These are phyloP conservation scores for Lentinula lateritia DNA, from an alignment of 768 basidiomycete species.

Conservation along the genomic window DNA sequence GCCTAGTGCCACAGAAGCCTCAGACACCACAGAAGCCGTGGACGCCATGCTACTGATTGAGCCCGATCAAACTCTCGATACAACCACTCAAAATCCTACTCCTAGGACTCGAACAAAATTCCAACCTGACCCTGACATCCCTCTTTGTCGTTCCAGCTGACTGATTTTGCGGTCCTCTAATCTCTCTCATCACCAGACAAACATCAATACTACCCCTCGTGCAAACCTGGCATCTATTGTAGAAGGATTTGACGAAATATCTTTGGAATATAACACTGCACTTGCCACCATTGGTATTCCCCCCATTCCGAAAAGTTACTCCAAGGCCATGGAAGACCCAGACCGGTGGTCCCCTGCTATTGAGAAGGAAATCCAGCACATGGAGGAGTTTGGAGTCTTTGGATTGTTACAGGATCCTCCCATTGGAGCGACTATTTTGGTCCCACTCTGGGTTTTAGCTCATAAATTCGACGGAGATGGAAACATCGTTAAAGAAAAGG, in stretches of 20 bases:
- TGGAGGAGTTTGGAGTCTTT: not conserved
- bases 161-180: too few relatives aligned
- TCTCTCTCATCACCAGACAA: too few relatives aligned
- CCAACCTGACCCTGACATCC: too few relatives aligned
- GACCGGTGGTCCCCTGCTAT: not conserved
- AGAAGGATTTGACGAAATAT: not conserved
- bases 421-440: not conserved
- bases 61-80: too few relatives aligned
- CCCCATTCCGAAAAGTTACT: not conserved
- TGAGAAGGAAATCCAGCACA: not conserved
- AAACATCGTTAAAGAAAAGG: constrained; percentile 20
- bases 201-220: too few relatives aligned
- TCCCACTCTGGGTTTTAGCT: not conserved
- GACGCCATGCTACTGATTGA: too few relatives aligned
- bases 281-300: not conserved
- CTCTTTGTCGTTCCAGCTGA: too few relatives aligned
- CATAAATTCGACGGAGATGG: constrained; percentile 1
- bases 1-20: too few relatives aligned
- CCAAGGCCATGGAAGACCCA: not conserved
- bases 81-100: too few relatives aligned
- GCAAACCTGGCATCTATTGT: too few relatives aligned
- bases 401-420: not conserved
- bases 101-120: too few relatives aligned
- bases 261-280: not conserved
- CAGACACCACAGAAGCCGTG: too few relatives aligned